Percentiles rank a stretch among this genome's conserved stretches.
Conservation (phyloP, 2,329 filamentous ascomycete species). For the Alternaria sp. region DNA sequence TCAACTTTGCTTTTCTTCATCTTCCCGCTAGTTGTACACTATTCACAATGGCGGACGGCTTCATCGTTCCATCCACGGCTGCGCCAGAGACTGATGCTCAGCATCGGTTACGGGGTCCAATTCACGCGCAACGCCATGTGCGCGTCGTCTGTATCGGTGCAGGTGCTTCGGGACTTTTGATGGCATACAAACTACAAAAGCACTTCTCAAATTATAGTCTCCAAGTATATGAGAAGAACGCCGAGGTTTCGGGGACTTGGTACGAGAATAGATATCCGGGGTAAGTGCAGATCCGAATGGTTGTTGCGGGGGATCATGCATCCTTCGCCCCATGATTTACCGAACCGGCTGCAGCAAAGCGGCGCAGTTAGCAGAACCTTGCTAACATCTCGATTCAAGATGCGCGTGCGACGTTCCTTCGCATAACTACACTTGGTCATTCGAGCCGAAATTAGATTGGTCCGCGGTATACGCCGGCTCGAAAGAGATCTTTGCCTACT, state of each 20-base stretch:
- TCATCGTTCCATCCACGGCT: constrained; percentile 36
- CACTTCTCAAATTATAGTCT: constrained; percentile 55
- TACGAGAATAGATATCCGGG: constrained; percentile 60
- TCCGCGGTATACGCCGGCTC: constrained; percentile 55
- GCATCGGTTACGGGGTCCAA: constrained; percentile 39
- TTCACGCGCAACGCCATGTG: constrained; percentile 48
- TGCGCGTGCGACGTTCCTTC: constrained; percentile 62
- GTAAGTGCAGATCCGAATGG: constrained; percentile 27
- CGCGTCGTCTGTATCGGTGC: constrained; percentile 57
- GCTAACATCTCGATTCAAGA: constrained; percentile 27
- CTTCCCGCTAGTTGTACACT: background rate
- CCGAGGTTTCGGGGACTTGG: constrained; percentile 60
- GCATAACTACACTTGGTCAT: constrained; percentile 62
- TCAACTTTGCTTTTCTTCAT: background rate
- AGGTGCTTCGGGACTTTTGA: constrained; percentile 57
- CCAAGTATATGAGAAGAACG: constrained; percentile 60
- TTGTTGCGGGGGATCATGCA: constrained; percentile 5
- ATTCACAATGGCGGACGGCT: constrained; percentile 28
- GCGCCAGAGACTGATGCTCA: constrained; percentile 36
- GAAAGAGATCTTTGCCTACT: constrained; percentile 55
- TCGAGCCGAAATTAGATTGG: constrained; percentile 57
- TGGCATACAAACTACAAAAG: constrained; percentile 60
- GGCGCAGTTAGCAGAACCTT: background rate
- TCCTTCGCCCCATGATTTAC: constrained; percentile 6
- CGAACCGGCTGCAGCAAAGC: background rate